Evolutionary conservation across 2,329 filamentous ascomycete genomes (phyloP).

Genomic region (Apiospora malaysiana): DNA sequence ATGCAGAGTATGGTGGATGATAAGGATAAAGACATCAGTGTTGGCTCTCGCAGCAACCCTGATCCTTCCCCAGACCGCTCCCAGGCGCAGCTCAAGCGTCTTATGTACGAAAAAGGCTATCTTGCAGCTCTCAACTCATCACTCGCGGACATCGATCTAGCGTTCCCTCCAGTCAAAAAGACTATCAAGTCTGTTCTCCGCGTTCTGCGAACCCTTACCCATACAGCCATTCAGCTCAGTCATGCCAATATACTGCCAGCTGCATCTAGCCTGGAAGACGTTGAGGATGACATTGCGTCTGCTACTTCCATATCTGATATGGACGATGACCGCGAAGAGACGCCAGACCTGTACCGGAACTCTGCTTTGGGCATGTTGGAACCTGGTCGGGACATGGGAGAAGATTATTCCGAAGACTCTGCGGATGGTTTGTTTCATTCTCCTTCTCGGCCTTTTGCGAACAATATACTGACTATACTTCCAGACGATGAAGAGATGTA

Average conservation of each 20-base stretch:
- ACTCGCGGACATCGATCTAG: constrained; percentile 93
- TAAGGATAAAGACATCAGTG: constrained; percentile 65
- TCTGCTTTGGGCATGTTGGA: constrained; percentile 96
- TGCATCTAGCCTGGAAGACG: constrained; percentile 66
- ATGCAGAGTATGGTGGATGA: constrained; percentile 92
- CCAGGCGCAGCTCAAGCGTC: constrained; percentile 82
- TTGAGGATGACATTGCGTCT: constrained; percentile 87
- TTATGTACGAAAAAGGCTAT: constrained; percentile 99
- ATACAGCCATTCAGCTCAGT: constrained; percentile 85
- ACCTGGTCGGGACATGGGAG: constrained; percentile 69
- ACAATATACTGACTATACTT: constrained; percentile 29
- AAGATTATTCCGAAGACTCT: constrained; percentile 78
- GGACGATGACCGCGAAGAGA: constrained; percentile 88
- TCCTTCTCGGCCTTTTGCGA: not conserved
- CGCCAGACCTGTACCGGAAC: constrained; percentile 95
- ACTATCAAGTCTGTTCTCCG: constrained; percentile 96
- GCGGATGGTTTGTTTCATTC: constrained; percentile 60
- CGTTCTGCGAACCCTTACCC: constrained; percentile 85
- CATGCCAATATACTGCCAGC: constrained; percentile 77
- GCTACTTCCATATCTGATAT: constrained; percentile 88
- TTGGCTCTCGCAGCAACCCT: constrained; percentile 41
- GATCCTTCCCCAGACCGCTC: constrained; percentile 56
- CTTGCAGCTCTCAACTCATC: constrained; percentile 87
- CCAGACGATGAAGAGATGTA: constrained; percentile 87
- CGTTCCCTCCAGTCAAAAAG: constrained; percentile 90